phyloP scores from a whole-genome alignment of 2,329 filamentous ascomycete genomes.

The Colletotrichum coccodes region DNA sequence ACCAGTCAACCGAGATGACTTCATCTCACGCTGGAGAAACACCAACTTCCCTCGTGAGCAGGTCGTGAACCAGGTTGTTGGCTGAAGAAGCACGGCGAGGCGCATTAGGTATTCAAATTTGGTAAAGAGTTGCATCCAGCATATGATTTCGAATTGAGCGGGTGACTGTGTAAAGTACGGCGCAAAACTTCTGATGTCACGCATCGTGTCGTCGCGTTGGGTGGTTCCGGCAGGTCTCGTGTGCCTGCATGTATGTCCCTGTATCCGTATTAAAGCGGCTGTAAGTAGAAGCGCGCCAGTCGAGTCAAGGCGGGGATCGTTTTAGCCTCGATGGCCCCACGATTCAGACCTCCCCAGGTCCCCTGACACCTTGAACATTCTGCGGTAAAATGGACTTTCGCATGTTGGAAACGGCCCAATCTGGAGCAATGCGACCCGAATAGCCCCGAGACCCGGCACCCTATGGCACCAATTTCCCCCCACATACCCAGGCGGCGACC shows the following conservation, averaged over 20 bases:
- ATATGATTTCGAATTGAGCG: neutral
- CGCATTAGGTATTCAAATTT: neutral
- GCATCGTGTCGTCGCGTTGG: neutral
- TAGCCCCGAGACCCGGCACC: conserved; percentile 15
- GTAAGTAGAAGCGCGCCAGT: conserved; percentile 30
- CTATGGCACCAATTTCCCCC: conserved; percentile 16
- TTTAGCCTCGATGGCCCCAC: conserved; percentile 25
- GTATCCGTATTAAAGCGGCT: conserved; percentile 1
- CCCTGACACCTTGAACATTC: neutral
- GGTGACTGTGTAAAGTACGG: neutral
- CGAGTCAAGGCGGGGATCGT: conserved; percentile 25
- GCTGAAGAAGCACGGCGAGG: conserved; percentile 5
- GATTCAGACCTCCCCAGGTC: conserved; percentile 22
- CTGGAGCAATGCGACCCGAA: conserved; percentile 28
- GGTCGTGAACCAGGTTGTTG: conserved; percentile 45
- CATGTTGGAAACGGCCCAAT: conserved; percentile 12
- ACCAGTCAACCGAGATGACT: conserved; percentile 83
- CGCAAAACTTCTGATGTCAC: neutral
- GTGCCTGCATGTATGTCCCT: neutral
- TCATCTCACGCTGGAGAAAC: conserved; percentile 78
- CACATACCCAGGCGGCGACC: conserved; percentile 20
- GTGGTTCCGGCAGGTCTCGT: conserved; percentile 4
- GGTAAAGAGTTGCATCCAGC: neutral
- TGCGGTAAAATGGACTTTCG: conserved; percentile 17
- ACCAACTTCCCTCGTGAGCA: conserved; percentile 69